Evolutionary conservation across 306 rosid genomes (phyloP), one percentile per base, ranked within the genome.

Genomic region (Senna siamea): DNA sequence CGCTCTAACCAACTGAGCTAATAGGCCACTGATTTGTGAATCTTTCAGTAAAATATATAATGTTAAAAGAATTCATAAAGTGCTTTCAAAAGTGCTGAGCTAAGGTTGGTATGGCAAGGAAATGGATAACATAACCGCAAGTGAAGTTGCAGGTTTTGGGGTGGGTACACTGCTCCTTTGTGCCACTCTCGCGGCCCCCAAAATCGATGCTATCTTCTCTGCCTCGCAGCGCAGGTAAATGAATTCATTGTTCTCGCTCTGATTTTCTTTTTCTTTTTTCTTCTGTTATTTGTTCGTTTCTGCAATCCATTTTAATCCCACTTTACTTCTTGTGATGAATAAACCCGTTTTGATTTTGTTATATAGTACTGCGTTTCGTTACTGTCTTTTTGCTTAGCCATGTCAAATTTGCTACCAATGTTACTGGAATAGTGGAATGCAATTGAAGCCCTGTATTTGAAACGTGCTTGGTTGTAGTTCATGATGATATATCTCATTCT

Each of bases 161-260:
- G 97, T 93, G 12, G 98, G 98, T 35, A 66, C 87, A 53, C 79
- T 91, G 7, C 97, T 93, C 19, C 74, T 93, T 13, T 85, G 89
- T 62, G 96, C 96, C 73, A 86, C 98, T 83, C 26, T 91, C 85
- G 86, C 91, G 55, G 98, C 98, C 58, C 90, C 98, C 4, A 91
- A 75, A 81, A 55, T 93, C 71, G 98, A 93, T 46, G 87, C 90
- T 55, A 83, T 93, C 78, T 89, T 93, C 82, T 85, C 98, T 76
- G 81, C 89, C 76, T 87, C 93, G 75, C 97, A 89, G 70, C 92
- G 97, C 82, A 89, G 87, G 97, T 92, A 6, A 55, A 20, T 41
- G 8, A 66, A 19, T 70, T n/a, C 38, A 4, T 17, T 5, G 1
- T 35, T 10, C 19, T 62, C 28, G 2, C 51, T 56, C 15, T 46